Conservation (phyloP, 2,329 filamentous ascomycete species). For the Pseudogymnoascus sp. region DNA sequence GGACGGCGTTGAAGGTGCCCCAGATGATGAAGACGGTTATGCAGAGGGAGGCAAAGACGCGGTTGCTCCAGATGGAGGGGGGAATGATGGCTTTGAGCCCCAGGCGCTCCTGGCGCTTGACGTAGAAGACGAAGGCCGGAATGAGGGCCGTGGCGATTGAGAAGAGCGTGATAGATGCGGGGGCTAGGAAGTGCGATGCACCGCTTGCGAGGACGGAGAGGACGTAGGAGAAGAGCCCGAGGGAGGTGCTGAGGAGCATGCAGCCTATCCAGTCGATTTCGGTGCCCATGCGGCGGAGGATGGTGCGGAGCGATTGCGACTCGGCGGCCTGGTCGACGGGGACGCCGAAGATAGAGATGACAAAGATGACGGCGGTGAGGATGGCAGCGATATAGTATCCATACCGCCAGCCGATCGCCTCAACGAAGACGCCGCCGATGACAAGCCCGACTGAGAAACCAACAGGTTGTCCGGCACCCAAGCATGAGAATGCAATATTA, state of each 20-base stretch:
- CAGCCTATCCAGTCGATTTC: slow-evolving; percentile 48
- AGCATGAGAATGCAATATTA: slow-evolving; percentile 42
- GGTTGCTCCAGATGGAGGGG: slow-evolving; percentile 28
- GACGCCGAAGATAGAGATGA: slow-evolving; percentile 17
- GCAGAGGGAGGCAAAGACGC: slow-evolving; percentile 26
- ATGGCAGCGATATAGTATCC: slow-evolving; percentile 41
- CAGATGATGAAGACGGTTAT: slow-evolving; percentile 27
- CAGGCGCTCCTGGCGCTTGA: slow-evolving; percentile 21
- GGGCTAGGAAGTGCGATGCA: slow-evolving; percentile 12
- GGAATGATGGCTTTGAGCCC: slow-evolving; percentile 27
- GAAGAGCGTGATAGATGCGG: slow-evolving; percentile 24
- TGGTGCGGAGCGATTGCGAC: slow-evolving; percentile 11
- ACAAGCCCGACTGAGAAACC: slow-evolving; percentile 44
- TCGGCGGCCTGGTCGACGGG: slow-evolving; percentile 10
- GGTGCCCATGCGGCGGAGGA: slow-evolving; percentile 12
- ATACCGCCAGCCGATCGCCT: slow-evolving; percentile 41
- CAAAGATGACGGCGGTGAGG: slow-evolving; percentile 21
- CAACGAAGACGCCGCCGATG: slow-evolving; percentile 40
- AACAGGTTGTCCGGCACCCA: slow-evolving; percentile 41
- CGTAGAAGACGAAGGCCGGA: slow-evolving; percentile 22
- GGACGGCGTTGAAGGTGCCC: slow-evolving; percentile 25
- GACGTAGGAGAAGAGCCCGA: slow-evolving; percentile 43
- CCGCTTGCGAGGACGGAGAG: slow-evolving; percentile 17
- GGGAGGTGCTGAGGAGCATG: slow-evolving; percentile 34
- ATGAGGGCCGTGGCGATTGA: slow-evolving; percentile 24